Percentiles rank a stretch among this genome's conserved stretches.
Evolutionary conservation across 768 basidiomycete species (phyloP).

Genomic region (Coprinellus aureogranulatus): DNA sequence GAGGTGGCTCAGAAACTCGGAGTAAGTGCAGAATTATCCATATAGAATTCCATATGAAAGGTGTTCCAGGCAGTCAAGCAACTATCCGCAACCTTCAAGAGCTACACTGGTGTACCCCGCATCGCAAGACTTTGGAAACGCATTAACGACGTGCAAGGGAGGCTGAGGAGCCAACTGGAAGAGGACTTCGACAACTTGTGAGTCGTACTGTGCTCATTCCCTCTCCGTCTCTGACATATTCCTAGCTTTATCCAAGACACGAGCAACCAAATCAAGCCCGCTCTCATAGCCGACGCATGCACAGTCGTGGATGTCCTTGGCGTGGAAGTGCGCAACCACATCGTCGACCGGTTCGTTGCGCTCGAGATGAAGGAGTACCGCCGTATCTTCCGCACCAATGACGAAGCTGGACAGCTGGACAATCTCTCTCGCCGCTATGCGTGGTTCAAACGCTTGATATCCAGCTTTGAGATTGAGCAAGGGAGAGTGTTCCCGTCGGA

Average conservation of each 20-base stretch:
- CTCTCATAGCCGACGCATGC: slow-evolving; percentile 78
- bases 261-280: slow-evolving; percentile 59
- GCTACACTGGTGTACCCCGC: slow-evolving; percentile 71
- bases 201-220: slow-evolving; percentile 26
- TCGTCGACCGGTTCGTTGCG: slow-evolving; percentile 86
- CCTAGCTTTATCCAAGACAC: slow-evolving; percentile 78
- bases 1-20: slow-evolving; percentile 83
- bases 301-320: slow-evolving; percentile 88
- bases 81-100: slow-evolving; percentile 75
- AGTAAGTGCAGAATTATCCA: slow-evolving; percentile 33
- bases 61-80: slow-evolving; percentile 84
- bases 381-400: slow-evolving; percentile 87
- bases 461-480: slow-evolving; percentile 84
- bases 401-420: slow-evolving; percentile 96
- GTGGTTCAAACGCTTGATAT: slow-evolving; percentile 87
- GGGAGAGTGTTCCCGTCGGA: slow-evolving; percentile 77
- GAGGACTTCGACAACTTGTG: slow-evolving; percentile 91
- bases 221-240: neutral
- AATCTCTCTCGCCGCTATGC: slow-evolving; percentile 91
- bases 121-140: slow-evolving; percentile 77
- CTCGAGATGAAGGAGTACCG: slow-evolving; percentile 94
- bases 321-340: slow-evolving; percentile 71
- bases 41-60: slow-evolving; percentile 2
- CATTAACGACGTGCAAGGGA: slow-evolving; percentile 80
- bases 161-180: slow-evolving; percentile 77